These are phyloP conservation scores for Biscogniauxia mediterranea DNA, from an alignment of 2,329 filamentous ascomycete genomes.

Conservation along the genomic window DNA sequence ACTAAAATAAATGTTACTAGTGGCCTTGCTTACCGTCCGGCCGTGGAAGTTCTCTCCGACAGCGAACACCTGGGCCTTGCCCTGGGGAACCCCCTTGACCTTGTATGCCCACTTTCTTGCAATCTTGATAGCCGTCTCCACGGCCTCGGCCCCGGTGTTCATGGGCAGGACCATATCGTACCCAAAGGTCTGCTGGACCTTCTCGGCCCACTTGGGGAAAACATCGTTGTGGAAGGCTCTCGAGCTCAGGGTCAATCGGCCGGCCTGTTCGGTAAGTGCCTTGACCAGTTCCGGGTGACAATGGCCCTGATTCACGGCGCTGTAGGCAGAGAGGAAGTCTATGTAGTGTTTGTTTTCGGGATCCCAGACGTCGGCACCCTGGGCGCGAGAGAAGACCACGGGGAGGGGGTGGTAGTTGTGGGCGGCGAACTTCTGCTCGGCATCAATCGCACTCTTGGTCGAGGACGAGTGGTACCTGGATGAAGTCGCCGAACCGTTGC, in stretches of 20 bases:
- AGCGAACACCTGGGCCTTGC: conserved; percentile 80
- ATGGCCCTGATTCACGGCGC: conserved; percentile 95
- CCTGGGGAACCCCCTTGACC: conserved; percentile 82
- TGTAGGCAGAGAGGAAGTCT: conserved; percentile 97
- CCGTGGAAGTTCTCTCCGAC: conserved; percentile 95
- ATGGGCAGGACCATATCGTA: conserved; percentile 98
- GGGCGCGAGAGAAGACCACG: conserved; percentile 84
- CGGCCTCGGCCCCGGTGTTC: conserved; percentile 96
- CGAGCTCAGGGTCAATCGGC: conserved; percentile 85
- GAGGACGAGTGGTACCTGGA: conserved; percentile 71
- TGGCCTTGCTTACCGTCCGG: conserved; percentile 66
- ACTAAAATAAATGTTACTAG: background rate
- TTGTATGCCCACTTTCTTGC: conserved; percentile 98
- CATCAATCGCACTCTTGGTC: conserved; percentile 73
- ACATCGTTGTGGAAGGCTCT: conserved; percentile 98
- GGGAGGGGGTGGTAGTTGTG: conserved; percentile 99
- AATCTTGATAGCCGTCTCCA: conserved; percentile 94
- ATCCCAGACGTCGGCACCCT: conserved; percentile 91
- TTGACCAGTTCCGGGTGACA: conserved; percentile 96
- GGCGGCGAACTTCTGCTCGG: conserved; percentile 82
- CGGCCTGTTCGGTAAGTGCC: conserved; percentile 84
- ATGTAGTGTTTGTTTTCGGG: conserved; percentile 94
- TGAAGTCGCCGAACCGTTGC: conserved; percentile 34
- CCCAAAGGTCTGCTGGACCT: conserved; percentile 82
- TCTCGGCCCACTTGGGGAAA: conserved; percentile 92